Conservation (phyloP, 176 grass and related monocot species). For the Oryza nivara region DNA sequence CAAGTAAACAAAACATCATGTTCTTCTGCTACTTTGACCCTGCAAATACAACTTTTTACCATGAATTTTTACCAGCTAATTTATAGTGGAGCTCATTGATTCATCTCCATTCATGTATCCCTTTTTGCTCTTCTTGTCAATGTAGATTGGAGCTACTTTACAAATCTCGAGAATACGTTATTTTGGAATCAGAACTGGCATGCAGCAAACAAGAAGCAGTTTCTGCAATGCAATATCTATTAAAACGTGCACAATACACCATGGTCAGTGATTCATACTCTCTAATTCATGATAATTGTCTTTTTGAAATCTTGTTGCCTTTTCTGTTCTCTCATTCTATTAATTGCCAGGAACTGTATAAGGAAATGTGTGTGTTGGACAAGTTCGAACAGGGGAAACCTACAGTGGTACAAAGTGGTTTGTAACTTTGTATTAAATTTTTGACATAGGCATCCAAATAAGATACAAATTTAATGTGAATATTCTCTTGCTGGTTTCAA, state of each 20-base stretch:
- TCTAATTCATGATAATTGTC: background rate
- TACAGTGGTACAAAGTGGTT: conserved; percentile 37
- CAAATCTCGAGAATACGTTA: background rate
- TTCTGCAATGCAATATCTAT: conserved; percentile 46
- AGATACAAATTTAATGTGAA: too few species aligned
- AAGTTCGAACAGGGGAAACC: conserved; percentile 38
- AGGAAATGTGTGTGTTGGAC: conserved; percentile 54
- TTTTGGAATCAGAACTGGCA: conserved; percentile 39
- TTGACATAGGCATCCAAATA: too few species aligned
- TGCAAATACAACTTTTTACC: too few species aligned
- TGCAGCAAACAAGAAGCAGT: conserved; percentile 38
- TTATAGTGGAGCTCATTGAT: background rate
- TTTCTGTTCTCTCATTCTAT: background rate
- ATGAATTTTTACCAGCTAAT: too few species aligned
- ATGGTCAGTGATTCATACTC: conserved; percentile 37
- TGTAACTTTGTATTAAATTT: background rate
- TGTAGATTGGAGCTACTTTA: background rate
- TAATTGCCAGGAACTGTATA: conserved; percentile 46
- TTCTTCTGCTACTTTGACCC: too few species aligned
- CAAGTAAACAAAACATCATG: conserved; percentile 28
- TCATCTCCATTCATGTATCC: background rate
- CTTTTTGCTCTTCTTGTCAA: background rate
- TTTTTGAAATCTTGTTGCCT: background rate
- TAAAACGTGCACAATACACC: conserved; percentile 46
- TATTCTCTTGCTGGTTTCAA: too few species aligned